Evolutionary conservation across 2,329 filamentous ascomycete species (phyloP), one percentile per base, ranked within the genome.

Genomic region (Beauveria varroae): DNA sequence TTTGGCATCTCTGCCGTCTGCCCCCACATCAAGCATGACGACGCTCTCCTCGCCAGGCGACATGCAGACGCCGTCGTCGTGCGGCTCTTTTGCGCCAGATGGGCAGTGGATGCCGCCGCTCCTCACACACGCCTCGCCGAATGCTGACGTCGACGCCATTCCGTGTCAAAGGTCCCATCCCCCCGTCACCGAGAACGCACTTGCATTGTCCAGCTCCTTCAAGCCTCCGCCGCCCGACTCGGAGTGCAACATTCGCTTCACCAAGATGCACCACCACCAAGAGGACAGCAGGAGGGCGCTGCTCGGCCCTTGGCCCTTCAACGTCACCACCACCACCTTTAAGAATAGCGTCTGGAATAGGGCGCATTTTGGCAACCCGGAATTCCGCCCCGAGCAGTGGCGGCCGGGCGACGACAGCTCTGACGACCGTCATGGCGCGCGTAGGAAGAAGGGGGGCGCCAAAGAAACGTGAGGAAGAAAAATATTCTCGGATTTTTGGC

Each of bases 311-410:
- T 26, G 34, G 24, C 49, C 49, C 6, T 60, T 53, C 49, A 46
- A 53, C 28, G 49, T 75, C 3, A 78, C 77, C 58, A 87, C 83
- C 2, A 80, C 76, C 56, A 84, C 82, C 1, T 88, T 88, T 68
- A 86, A 85, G 67, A 87, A 88, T 65, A 86, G 81, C 57, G 83
- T 87, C 60, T 87, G 84, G 73, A 88, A 88, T 67, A 80, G 80
- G 52, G 85, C 86, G 1, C 86, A 89, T 68, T 88, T 84, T 66
- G 84, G 85, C 63, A 89, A 88, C 65, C 83, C 84, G 2, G 77
- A 78, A 49, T 79, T 79, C 54, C 76, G 78, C 41, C 76, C 76
- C 0, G 76, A 78, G 62, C 75, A 77, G 63, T 78, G 75, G 74
- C 72, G 68, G 41, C 76, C 76, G 1, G 75, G 76, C 3, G 76